Base-by-base conservation (phyloP, 768 basidiomycete species). In the Leccinellum luteum region DNA sequence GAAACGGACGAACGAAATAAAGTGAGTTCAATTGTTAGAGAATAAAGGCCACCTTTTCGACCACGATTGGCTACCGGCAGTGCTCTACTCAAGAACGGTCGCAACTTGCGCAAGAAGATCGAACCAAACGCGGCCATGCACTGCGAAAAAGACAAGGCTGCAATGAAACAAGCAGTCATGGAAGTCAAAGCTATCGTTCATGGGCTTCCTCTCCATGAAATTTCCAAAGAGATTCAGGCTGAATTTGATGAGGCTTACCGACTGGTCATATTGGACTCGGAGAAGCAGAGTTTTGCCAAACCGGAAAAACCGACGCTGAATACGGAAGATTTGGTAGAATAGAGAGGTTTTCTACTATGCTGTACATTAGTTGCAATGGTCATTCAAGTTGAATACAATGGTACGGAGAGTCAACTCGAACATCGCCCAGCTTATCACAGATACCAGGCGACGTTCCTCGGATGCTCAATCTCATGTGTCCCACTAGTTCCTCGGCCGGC, bases 41-140 rank as follows among this genome's bases (percentile, higher is more conserved):
- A 27, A 30, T 14, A 9, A n/a, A 4, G 23, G 38, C 9, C 44
- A 41, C 6, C 35, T 43, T 48, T 28, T 61, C 2, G 13, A 56
- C 21, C 13, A 45, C 12, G 25, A 19, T 44, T 28, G n/a, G n/a
- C n/a, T n/a, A 43, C n/a, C n/a, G 7, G 38, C 43, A 76, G 77
- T 41, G 21, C 51, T 8, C 48, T 68, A 14, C 54, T 72, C 48
- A 75, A 75, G 55, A 52, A 61, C 0, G 61, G 63, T 7, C 58
- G 60, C 3, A 56, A 56, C 10, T 55, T 78, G 51, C 69, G 72
- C 51, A 70, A 73, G 55, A 59, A 32, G 3, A 61, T 79, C 3
- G 70, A 67, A 1, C 76, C 77, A 1, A 48, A 60, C 2, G 66
- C 75, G 8, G 41, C 50, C 5, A 44, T 75, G 28, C 75, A 79